Conservation (phyloP, 345 rosid genomes). For the Barbarea vulgaris region DNA sequence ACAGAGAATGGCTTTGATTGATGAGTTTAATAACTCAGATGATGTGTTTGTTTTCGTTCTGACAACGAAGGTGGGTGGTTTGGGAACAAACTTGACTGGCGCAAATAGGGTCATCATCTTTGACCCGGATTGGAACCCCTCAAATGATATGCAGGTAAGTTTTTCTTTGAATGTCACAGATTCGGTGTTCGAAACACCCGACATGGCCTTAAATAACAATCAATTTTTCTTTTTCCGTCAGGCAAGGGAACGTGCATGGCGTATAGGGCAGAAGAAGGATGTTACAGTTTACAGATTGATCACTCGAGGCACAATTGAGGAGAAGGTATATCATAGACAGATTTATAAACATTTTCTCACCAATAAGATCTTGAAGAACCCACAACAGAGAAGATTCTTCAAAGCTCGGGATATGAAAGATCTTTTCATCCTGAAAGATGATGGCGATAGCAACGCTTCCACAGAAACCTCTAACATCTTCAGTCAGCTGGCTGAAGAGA, state of each 20-base stretch:
- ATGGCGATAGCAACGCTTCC: slow-evolving; percentile 56
- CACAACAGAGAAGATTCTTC: slow-evolving; percentile 91
- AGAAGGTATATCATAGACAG: slow-evolving; percentile 95
- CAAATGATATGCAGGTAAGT: slow-evolving; percentile 92
- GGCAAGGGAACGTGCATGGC: slow-evolving; percentile 99
- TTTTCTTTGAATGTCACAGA: slow-evolving; percentile 9
- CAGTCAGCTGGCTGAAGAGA: slow-evolving; percentile 76
- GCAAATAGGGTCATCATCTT: slow-evolving; percentile 95
- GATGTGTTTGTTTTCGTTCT: slow-evolving; percentile 82
- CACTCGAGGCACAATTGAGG: slow-evolving; percentile 93
- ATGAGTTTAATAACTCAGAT: slow-evolving; percentile 75
- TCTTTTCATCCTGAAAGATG: slow-evolving; percentile 78
- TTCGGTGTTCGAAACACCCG: not conserved
- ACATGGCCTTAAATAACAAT: not conserved
- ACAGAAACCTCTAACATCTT: slow-evolving; percentile 92
- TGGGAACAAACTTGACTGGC: slow-evolving; percentile 96
- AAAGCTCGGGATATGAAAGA: slow-evolving; percentile 98
- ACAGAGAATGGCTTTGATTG: slow-evolving; percentile 96
- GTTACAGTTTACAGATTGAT: slow-evolving; percentile 93
- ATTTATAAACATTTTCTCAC: slow-evolving; percentile 97
- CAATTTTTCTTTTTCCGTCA: slow-evolving; percentile 32
- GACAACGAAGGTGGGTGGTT: slow-evolving; percentile 95
- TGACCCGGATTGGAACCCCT: slow-evolving; percentile 99
- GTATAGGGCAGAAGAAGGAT: slow-evolving; percentile 91
- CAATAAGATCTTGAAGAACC: slow-evolving; percentile 90